These are phyloP conservation scores for Kwoniella mangroviensis DNA, from an alignment of 768 basidiomycete genomes.

Conservation along the genomic window DNA sequence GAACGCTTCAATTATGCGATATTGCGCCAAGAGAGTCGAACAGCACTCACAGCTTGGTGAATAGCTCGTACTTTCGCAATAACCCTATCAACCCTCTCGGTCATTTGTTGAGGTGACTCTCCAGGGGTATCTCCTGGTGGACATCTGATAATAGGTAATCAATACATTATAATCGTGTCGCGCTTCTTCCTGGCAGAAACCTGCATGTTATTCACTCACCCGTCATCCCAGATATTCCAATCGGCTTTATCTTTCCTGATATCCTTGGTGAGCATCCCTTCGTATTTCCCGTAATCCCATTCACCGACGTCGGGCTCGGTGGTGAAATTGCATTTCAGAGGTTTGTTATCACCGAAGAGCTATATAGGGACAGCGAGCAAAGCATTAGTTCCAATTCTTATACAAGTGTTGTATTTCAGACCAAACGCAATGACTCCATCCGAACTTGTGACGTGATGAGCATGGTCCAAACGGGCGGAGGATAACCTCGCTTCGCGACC, in stretches of 20 bases:
- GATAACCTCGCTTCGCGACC: too few relatives aligned
- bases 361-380: not conserved
- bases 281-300: conserved; percentile 90
- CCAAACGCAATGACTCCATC: too few relatives aligned
- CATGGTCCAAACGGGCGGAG: too few relatives aligned
- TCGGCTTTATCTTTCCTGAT: conserved; percentile 67
- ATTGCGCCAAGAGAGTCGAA: not conserved
- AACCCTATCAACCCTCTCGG: conserved; percentile 73
- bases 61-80: conserved; percentile 67
- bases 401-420: too few relatives aligned
- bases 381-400: too few relatives aligned
- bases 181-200: not conserved
- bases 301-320: conserved; percentile 61
- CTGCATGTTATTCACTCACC: conserved; percentile 60
- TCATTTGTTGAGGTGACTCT: conserved; percentile 81
- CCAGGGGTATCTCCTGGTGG: conserved; percentile 67
- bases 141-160: conserved; percentile 63
- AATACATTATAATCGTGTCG: too few relatives aligned
- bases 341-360: conserved; percentile 52
- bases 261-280: conserved; percentile 78
- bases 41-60: conserved; percentile 47
- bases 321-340: conserved; percentile 35
- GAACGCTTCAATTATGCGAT: too few relatives aligned
- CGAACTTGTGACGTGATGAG: too few relatives aligned
- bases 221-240: conserved; percentile 88